A percentile compares a stretch with the other conserved stretches of the same genome.
These are phyloP conservation scores for Austroboletus novae-zelandiae DNA, from an alignment of 1,284 basidiomycete genomes.

Conservation along the genomic window DNA sequence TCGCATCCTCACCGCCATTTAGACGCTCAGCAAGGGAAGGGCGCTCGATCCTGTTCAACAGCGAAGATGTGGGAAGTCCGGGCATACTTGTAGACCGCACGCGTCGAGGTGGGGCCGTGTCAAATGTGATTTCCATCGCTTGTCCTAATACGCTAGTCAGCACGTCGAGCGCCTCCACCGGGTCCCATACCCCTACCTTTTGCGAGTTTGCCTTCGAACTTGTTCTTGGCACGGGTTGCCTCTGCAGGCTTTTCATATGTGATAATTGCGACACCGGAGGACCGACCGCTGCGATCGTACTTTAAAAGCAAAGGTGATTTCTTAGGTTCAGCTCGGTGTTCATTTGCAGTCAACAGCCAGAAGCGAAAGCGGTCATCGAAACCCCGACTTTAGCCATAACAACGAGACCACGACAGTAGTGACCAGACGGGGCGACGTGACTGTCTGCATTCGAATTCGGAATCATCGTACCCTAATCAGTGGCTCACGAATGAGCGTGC, in stretches of 20 bases:
- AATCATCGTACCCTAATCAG: conserved; percentile 90
- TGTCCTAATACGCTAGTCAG: conserved; percentile 52
- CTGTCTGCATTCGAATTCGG: conserved; percentile 56
- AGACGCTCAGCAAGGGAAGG: conserved; percentile 33
- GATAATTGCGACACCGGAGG: conserved; percentile 80
- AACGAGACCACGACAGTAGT: conserved; percentile 30
- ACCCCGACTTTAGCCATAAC: conserved; percentile 26
- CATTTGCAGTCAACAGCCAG: conserved; percentile 32
- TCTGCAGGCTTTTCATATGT: conserved; percentile 79
- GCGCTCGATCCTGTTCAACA: conserved; percentile 35
- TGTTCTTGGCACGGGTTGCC: conserved; percentile 81
- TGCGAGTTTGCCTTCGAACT: conserved; percentile 86
- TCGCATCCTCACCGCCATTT: conserved; percentile 12
- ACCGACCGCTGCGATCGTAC: conserved; percentile 96
- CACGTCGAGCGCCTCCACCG: neutral
- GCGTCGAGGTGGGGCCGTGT: conserved; percentile 45
- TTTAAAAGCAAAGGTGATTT: conserved; percentile 46
- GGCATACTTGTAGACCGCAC: conserved; percentile 30
- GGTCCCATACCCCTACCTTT: conserved; percentile 62
- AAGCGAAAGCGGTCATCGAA: conserved; percentile 43
- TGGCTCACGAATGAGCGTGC: conserved; percentile 89
- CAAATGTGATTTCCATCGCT: conserved; percentile 75
- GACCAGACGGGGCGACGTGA: conserved; percentile 32
- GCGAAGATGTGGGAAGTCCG: conserved; percentile 27
- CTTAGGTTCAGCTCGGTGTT: conserved; percentile 34